Conservation (phyloP, 2,329 filamentous ascomycete genomes). For the Didymella sp. region DNA sequence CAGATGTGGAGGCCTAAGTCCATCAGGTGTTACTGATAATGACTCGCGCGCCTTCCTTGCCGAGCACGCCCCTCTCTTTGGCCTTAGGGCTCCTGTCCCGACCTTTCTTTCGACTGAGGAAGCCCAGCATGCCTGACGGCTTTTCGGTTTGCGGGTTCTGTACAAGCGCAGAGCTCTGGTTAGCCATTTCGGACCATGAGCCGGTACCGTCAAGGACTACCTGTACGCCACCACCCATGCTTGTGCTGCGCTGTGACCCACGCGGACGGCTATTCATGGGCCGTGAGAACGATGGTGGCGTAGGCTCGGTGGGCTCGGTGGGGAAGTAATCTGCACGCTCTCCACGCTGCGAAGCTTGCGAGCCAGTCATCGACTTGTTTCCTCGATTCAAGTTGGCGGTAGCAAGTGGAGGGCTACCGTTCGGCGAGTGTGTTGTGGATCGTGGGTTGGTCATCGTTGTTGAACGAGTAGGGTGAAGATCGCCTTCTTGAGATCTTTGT, state of each 20-base stretch:
- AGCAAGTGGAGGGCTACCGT: conserved; percentile 56
- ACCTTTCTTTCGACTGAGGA: conserved; percentile 88
- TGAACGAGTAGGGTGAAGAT: conserved; percentile 48
- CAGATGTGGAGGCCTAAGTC: background rate
- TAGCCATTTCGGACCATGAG: conserved; percentile 89
- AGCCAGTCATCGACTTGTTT: conserved; percentile 29
- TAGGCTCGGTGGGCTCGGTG: conserved; percentile 35
- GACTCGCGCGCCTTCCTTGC: conserved; percentile 87
- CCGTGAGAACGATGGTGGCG: conserved; percentile 47
- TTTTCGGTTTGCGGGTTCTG: conserved; percentile 49
- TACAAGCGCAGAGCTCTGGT: conserved; percentile 77
- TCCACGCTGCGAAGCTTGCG: conserved; percentile 46
- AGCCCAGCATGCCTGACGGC: conserved; percentile 86
- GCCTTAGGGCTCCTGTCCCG: conserved; percentile 92
- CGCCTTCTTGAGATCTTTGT: conserved; percentile 47
- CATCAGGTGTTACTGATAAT: conserved; percentile 54
- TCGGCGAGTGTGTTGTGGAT: conserved; percentile 57
- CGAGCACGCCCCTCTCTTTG: conserved; percentile 88
- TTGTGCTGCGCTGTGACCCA: conserved; percentile 73
- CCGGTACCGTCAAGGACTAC: conserved; percentile 88
- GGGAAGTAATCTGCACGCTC: conserved; percentile 48
- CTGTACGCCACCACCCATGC: conserved; percentile 83
- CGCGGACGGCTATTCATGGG: conserved; percentile 58
- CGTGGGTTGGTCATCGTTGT: conserved; percentile 45
- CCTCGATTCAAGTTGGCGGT: conserved; percentile 30